Evolutionary conservation across 2,329 filamentous ascomycete genomes (phyloP).

Genomic region (Ophiocordyceps camponoti-leonardi): DNA sequence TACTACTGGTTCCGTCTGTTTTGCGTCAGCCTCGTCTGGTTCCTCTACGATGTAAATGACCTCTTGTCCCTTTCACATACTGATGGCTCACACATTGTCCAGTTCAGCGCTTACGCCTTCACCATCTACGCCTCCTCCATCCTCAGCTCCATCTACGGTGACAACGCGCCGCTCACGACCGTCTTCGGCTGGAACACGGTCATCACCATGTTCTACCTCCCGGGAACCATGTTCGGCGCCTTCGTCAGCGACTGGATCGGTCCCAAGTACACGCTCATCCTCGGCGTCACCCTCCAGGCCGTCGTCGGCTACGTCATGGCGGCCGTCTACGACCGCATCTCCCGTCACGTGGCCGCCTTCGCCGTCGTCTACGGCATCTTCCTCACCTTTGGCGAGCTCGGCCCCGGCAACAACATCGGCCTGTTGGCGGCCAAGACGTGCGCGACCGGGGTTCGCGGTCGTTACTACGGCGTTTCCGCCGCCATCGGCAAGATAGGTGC

Average conservation of each 20-base stretch:
- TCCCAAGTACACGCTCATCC: constrained; percentile 54
- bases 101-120: constrained; percentile 72
- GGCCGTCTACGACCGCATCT: constrained; percentile 56
- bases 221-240: constrained; percentile 62
- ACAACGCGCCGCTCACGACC: constrained; percentile 48
- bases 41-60: constrained; percentile 52
- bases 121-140: constrained; percentile 71
- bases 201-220: constrained; percentile 78
- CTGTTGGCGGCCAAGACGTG: constrained; percentile 74
- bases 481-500: constrained; percentile 63
- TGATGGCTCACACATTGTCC: too few relatives aligned
- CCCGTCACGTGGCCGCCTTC: constrained; percentile 25
- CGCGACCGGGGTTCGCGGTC: constrained; percentile 71
- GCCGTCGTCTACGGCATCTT: constrained; percentile 21
- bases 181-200: constrained; percentile 79
- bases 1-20: constrained; percentile 63
- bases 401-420: constrained; percentile 84
- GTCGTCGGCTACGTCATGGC: constrained; percentile 82
- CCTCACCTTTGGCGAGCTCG: constrained; percentile 31
- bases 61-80: too few relatives aligned
- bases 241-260: constrained; percentile 65
- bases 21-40: constrained; percentile 63
- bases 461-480: constrained; percentile 54
- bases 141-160: constrained; percentile 44
- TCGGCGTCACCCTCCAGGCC: constrained; percentile 56